Evolutionary conservation across 148 eudicot species (phyloP), one percentile per base, ranked within the genome.

Genomic region (Rhododendron ferrugineum): DNA sequence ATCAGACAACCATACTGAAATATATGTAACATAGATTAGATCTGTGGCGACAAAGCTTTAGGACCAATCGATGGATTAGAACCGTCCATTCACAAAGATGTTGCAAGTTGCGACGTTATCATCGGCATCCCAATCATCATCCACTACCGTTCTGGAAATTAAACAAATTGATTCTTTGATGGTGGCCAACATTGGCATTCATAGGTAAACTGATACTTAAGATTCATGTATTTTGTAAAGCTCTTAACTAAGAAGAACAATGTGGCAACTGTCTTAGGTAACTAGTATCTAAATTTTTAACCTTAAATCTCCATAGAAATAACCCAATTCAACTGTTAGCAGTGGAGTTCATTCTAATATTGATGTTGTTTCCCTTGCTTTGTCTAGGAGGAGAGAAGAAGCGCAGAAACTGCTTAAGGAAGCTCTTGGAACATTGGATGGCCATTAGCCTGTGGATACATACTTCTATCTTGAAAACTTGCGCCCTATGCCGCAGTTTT

Each of bases 381-480:
- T 81, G 73, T 60, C 37, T 34, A 81, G 83, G 83, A 81, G 83
- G 83, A 60, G 83, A 60, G 83, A 81, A 60, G 83, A 81, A 60
- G 83, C 83, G 16, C 83, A 81, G 50, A 60, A 28, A 60, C 83
- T 81, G 66, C 83, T 81, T 18, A 58, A 81, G 83, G 83, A 81
- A 22, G 83, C 73, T 22, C 74, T 81, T 81, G 83, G 74, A 81
- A 81, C 83, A 4, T 81, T 60, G 23, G 83, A 81, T 81, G 73
- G 83, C 44, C 73, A 81, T 23, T 81, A 81, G 60, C 74, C 50
- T 36, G 32, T 49, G 34, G 52, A 15, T 46, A 46, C 13, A 22
- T 18, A 7, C 11, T 30, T n/a, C 13, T 78, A n/a, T 78, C 16
- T 78, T 78, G 54, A 44, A 44, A 46, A 78, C 75, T 70, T 13